Percentiles rank a stretch among this genome's conserved stretches.
These are phyloP conservation scores for Saussurea involucrata DNA, from an alignment of 129 eudicot species.

Conservation along the genomic window DNA sequence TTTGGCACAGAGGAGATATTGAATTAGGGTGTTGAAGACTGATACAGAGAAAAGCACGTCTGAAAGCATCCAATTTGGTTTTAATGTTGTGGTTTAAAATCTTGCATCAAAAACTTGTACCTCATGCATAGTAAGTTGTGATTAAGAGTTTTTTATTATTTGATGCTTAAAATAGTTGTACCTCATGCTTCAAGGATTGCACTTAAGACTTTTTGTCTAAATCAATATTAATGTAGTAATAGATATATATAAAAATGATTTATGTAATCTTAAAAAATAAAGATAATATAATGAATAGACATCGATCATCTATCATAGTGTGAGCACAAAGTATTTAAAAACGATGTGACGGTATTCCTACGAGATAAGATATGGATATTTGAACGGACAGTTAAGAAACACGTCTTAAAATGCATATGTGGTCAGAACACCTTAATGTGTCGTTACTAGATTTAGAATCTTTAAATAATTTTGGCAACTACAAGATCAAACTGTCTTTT, in stretches of 20 bases:
- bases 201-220: too few relatives aligned
- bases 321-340: neutral
- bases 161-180: too few relatives aligned
- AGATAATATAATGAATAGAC: neutral
- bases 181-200: too few relatives aligned
- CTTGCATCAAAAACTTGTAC: too few relatives aligned
- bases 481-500: neutral
- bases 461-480: neutral
- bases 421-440: neutral
- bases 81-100: too few relatives aligned
- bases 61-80: too few relatives aligned
- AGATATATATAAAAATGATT: neutral
- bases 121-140: too few relatives aligned
- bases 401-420: neutral
- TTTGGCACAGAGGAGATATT: too few relatives aligned
- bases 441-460: neutral
- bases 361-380: neutral
- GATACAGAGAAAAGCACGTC: too few relatives aligned
- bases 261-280: neutral
- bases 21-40: too few relatives aligned
- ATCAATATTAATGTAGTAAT: too few relatives aligned
- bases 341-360: neutral
- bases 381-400: neutral
- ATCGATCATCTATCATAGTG: neutral
- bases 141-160: too few relatives aligned